phyloP scores from a whole-genome alignment of 352 stramenopile genomes.

The Phytophthora sansomeana region DNA sequence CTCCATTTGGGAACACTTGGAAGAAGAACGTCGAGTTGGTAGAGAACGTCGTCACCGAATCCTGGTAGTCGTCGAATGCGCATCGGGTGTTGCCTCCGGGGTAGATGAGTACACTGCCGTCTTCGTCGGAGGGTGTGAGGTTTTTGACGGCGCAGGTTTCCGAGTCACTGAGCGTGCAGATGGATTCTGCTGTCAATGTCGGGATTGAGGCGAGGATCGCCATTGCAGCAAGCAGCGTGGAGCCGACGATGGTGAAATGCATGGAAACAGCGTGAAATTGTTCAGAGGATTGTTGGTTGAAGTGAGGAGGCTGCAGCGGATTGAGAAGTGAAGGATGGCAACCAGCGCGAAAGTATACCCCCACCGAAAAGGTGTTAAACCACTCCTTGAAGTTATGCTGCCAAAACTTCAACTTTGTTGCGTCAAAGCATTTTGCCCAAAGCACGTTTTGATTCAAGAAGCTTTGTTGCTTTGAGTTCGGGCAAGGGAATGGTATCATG shows the following conservation, averaged over 20 bases:
- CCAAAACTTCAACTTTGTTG: slow-evolving; percentile 33
- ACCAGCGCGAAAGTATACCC: background rate
- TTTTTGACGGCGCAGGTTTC: slow-evolving; percentile 40
- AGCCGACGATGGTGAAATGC: slow-evolving; percentile 1
- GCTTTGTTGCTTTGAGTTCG: no score
- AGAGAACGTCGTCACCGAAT: slow-evolving; percentile 40
- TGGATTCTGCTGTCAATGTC: slow-evolving; percentile 23
- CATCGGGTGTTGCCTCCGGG: slow-evolving; percentile 57
- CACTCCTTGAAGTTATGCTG: slow-evolving; percentile 20
- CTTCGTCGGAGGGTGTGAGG: slow-evolving; percentile 32
- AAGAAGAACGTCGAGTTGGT: slow-evolving; percentile 65
- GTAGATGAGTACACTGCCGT: slow-evolving; percentile 55
- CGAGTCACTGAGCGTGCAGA: slow-evolving; percentile 39
- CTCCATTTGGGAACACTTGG: slow-evolving; percentile 56
- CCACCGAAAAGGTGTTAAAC: slow-evolving; percentile 27
- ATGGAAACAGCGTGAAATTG: background rate
- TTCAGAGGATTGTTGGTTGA: background rate
- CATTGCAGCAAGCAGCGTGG: slow-evolving; percentile 22
- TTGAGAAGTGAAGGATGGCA: slow-evolving; percentile 21
- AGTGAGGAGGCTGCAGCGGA: background rate
- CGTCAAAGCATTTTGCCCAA: slow-evolving; percentile 33
- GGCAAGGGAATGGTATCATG: slow-evolving; percentile 8
- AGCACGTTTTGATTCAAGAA: background rate
- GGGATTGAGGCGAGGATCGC: slow-evolving; percentile 16
- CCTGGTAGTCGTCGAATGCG: slow-evolving; percentile 53